phyloP scores from a whole-genome alignment of 164 flowering plant genomes.

The Liriodendron chinense region DNA sequence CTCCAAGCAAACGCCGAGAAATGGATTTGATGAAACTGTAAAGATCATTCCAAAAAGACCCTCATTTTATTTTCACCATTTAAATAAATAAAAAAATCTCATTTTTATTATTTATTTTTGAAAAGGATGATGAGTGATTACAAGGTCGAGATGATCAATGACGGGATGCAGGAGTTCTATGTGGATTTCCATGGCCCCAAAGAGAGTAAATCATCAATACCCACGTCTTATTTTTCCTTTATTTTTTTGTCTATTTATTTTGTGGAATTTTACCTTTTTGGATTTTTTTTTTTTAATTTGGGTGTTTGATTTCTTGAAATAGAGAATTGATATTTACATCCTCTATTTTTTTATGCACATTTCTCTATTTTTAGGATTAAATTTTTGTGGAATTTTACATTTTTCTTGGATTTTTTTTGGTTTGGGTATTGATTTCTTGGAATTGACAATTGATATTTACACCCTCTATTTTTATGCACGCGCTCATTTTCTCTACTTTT shows the following conservation, averaged over 20 bases:
- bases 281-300: background rate
- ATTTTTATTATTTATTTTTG: constrained; percentile 2
- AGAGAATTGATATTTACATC: background rate
- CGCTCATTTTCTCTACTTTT: too few relatives aligned
- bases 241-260: background rate
- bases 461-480: too few relatives aligned
- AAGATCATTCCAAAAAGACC: constrained; percentile 1
- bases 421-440: too few relatives aligned
- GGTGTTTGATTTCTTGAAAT: background rate
- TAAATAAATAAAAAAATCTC: too few relatives aligned
- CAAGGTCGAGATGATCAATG: constrained; percentile 87
- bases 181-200: constrained; percentile 88
- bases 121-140: constrained; percentile 35
- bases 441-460: too few relatives aligned
- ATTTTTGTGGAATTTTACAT: too few relatives aligned
- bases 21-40: constrained; percentile 82
- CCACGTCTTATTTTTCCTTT: constrained; percentile 9
- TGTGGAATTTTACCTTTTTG: background rate
- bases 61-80: background rate
- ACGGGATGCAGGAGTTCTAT: constrained; percentile 89
- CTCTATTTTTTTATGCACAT: background rate
- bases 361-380: too few relatives aligned
- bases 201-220: constrained; percentile 58
- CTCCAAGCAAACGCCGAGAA: constrained; percentile 77
- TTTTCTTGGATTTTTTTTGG: too few relatives aligned